A percentile compares a stretch with the other conserved stretches of the same genome.
Evolutionary conservation across 169 alveolate genomes (phyloP).

Genomic region (Eimeria maxima): DNA sequence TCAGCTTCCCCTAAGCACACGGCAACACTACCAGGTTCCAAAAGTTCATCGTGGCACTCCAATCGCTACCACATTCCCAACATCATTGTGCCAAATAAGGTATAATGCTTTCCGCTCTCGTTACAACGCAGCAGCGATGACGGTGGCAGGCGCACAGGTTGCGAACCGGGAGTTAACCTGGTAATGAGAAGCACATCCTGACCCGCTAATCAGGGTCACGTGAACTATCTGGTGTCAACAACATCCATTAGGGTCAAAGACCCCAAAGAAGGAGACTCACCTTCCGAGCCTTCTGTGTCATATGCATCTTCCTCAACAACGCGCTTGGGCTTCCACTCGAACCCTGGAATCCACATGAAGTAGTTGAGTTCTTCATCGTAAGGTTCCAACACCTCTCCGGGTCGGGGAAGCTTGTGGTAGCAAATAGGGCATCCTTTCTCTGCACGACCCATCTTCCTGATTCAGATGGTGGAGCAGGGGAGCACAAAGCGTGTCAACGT

Average conservation of each 20-base stretch:
- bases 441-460: constrained; percentile 79
- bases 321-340: constrained; percentile 89
- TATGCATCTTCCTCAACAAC: constrained; percentile 81
- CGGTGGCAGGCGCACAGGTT: too few relatives aligned
- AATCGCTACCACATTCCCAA: not conserved
- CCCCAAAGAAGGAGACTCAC: not conserved
- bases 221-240: too few relatives aligned
- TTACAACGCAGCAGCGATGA: not conserved
- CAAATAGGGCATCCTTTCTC: constrained; percentile 87
- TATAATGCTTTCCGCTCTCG: not conserved
- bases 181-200: not conserved
- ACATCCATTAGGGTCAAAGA: too few relatives aligned
- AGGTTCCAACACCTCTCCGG: constrained; percentile 87
- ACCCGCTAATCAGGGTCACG: too few relatives aligned
- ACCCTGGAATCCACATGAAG: constrained; percentile 90
- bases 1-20: constrained; percentile 63
- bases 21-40: not conserved
- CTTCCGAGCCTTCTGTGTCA: constrained; percentile 79
- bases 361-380: constrained; percentile 87
- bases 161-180: too few relatives aligned
- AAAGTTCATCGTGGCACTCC: not conserved
- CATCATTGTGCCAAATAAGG: not conserved
- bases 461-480: not conserved
- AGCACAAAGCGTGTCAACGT: not conserved
- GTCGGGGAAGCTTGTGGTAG: constrained; percentile 86